Percentiles rank a stretch among this genome's conserved stretches.
Evolutionary conservation across 2,329 filamentous ascomycete species (phyloP).

Genomic region (Pseudogymnoascus sp.): DNA sequence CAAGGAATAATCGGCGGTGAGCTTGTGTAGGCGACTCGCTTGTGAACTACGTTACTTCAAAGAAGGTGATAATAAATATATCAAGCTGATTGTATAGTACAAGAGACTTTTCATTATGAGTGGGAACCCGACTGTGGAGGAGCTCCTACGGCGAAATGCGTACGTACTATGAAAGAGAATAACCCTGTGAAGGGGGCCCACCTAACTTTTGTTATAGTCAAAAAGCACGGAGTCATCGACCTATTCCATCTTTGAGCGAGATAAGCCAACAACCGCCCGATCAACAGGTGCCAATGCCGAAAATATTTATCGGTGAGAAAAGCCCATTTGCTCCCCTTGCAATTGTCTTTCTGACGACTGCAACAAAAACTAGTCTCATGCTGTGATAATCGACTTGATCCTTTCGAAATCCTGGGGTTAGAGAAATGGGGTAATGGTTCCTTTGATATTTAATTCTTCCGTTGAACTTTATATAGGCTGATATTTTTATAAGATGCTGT

Average conservation of each 20-base stretch:
- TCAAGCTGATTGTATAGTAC: background rate
- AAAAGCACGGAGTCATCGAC: background rate
- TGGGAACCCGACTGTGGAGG: background rate
- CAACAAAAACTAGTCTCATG: background rate
- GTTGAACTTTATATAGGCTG: background rate
- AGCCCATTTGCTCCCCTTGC: background rate
- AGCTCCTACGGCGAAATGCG: background rate
- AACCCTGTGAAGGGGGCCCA: background rate
- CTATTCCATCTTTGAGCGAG: background rate
- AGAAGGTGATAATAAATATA: background rate
- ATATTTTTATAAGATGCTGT: conserved; percentile 15
- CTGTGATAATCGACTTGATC: background rate
- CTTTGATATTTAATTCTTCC: background rate
- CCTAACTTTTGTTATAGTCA: background rate
- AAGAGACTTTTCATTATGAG: background rate
- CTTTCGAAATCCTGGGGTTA: background rate
- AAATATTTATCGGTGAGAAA: background rate
- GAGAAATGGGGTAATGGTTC: background rate
- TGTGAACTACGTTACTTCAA: too few species aligned
- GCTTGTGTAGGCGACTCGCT: too few species aligned
- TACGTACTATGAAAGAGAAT: background rate
- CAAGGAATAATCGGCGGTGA: too few species aligned
- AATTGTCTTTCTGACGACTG: background rate
- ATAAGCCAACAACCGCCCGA: background rate
- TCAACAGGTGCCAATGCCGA: background rate